Conservation (phyloP, 768 basidiomycete species). For the Russula sp. region DNA sequence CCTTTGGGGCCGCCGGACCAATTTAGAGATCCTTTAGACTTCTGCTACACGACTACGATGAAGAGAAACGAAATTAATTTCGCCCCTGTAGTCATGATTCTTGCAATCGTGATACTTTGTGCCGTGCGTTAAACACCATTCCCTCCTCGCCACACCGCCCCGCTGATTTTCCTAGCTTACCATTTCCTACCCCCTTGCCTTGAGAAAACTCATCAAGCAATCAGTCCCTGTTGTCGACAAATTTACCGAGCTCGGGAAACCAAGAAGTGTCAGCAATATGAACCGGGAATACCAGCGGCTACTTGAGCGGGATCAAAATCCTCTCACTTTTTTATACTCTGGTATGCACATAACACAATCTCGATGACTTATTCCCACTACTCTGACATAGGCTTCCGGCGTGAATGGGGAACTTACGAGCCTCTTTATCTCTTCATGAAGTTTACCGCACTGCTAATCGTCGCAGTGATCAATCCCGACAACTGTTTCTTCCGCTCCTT, state of each 20-base stretch:
- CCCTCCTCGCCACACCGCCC: not conserved
- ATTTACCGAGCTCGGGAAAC: slow-evolving; percentile 67
- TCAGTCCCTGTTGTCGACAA: slow-evolving; percentile 60
- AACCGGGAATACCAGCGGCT: slow-evolving; percentile 67
- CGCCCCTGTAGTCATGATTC: slow-evolving; percentile 55
- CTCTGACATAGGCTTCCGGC: slow-evolving; percentile 51
- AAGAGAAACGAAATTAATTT: slow-evolving; percentile 60
- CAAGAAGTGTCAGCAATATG: slow-evolving; percentile 48
- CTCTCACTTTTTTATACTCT: slow-evolving; percentile 64
- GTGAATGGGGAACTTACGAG: slow-evolving; percentile 62
- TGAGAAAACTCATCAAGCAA: slow-evolving; percentile 48
- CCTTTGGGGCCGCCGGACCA: slow-evolving; percentile 52
- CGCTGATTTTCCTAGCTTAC: slow-evolving; percentile 43
- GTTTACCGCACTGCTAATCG: slow-evolving; percentile 56
- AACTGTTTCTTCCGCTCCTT: slow-evolving; percentile 67
- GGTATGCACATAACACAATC: slow-evolving; percentile 39
- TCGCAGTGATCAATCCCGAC: slow-evolving; percentile 60
- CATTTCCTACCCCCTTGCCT: slow-evolving; percentile 62
- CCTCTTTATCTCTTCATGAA: slow-evolving; percentile 65
- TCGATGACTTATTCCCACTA: not conserved
- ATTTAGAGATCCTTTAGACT: slow-evolving; percentile 59
- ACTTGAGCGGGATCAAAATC: slow-evolving; percentile 55
- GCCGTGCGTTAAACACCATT: slow-evolving; percentile 37
- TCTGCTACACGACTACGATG: slow-evolving; percentile 80
- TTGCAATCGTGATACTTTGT: slow-evolving; percentile 46